These are phyloP conservation scores for Austropuccinia psidii DNA, from an alignment of 1,284 basidiomycete species.

Conservation along the genomic window DNA sequence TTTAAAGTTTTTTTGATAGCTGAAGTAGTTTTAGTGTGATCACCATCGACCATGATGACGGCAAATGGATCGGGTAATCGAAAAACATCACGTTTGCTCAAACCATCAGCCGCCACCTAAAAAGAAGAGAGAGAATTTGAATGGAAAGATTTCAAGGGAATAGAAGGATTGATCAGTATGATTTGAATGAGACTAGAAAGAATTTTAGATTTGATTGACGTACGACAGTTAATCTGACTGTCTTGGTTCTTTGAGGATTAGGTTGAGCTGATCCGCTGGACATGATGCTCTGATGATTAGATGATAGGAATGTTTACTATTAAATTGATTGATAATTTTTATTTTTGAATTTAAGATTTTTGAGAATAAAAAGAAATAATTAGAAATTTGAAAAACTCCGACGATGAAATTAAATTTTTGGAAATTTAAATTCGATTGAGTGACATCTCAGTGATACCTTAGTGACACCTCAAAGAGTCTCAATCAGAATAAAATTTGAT, in stretches of 20 bases:
- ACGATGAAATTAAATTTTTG: too few relatives aligned
- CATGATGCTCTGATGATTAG: too few relatives aligned
- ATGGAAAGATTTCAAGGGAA: background rate
- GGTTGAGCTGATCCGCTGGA: slow-evolving; percentile 39
- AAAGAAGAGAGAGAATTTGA: background rate
- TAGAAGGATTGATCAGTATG: background rate
- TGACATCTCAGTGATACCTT: too few relatives aligned
- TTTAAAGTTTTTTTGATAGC: slow-evolving; percentile 82
- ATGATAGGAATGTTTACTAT: too few relatives aligned
- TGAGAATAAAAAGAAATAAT: too few relatives aligned
- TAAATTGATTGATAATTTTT: too few relatives aligned
- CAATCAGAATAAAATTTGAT: too few relatives aligned
- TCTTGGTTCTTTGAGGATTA: slow-evolving; percentile 42
- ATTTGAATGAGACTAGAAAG: background rate
- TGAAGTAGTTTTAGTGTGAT: slow-evolving; percentile 84
- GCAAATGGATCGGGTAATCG: slow-evolving; percentile 88
- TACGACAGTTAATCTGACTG: slow-evolving; percentile 47
- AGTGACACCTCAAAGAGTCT: too few relatives aligned
- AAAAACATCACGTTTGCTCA: slow-evolving; percentile 83
- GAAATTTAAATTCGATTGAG: too few relatives aligned
- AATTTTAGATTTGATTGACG: slow-evolving; percentile 15
- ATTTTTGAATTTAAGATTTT: too few relatives aligned
- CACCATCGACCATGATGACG: slow-evolving; percentile 86
- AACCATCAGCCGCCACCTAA: slow-evolving; percentile 70
- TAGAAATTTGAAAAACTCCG: too few relatives aligned